Conservation (phyloP, 1,284 basidiomycete genomes). For the Xerocomus nothofagi region DNA sequence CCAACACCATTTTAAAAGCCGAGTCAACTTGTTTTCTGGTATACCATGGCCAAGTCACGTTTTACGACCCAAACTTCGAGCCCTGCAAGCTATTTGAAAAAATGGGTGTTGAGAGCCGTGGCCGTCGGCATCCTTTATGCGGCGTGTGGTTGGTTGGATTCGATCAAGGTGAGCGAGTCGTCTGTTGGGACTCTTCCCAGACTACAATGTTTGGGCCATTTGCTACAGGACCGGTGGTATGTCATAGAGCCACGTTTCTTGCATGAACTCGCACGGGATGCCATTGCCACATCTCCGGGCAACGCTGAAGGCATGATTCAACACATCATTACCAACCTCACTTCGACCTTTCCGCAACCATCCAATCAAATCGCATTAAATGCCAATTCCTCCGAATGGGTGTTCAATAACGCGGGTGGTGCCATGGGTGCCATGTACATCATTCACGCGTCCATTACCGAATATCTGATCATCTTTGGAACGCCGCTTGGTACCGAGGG, state of each 20-base stretch:
- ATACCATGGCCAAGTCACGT: conserved; percentile 19
- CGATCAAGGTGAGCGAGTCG: too few species aligned
- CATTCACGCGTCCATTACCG: conserved; percentile 91
- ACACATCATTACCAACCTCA: conserved; percentile 77
- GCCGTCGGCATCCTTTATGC: conserved; percentile 43
- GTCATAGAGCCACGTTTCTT: conserved; percentile 67
- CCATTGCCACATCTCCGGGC: conserved; percentile 61
- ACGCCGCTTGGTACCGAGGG: conserved; percentile 96
- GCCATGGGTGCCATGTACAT: conserved; percentile 99
- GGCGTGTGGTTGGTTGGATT: conserved; percentile 52
- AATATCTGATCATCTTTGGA: conserved; percentile 95
- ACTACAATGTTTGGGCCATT: background rate
- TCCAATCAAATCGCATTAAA: conserved; percentile 55
- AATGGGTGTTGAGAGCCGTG: conserved; percentile 49
- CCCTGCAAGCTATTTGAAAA: conserved; percentile 24
- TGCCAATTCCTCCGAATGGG: conserved; percentile 78
- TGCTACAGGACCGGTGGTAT: conserved; percentile 58
- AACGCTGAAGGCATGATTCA: conserved; percentile 71
- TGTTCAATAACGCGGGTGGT: conserved; percentile 97
- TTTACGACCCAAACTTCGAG: background rate
- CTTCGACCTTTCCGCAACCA: conserved; percentile 56
- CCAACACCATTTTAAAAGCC: background rate
- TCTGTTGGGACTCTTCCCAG: too few species aligned
- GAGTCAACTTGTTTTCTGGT: background rate
- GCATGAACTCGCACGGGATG: conserved; percentile 69